Evolutionary conservation across 2,329 filamentous ascomycete species (phyloP), one percentile per base, ranked within the genome.

Genomic region (Claviceps sp.): DNA sequence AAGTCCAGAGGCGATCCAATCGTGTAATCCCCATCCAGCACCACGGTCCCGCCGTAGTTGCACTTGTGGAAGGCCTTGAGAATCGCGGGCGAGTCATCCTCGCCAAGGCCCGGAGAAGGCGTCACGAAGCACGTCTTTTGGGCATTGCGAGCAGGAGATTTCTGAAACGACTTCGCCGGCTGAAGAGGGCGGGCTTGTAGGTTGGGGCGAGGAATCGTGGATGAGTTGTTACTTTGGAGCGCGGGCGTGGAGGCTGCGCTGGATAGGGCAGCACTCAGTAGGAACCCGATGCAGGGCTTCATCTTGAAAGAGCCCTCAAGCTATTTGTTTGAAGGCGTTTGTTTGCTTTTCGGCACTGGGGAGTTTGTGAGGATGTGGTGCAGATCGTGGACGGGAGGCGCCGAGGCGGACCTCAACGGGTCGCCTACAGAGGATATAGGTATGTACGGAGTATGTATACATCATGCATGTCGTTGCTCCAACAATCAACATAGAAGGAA

Each of bases 1-100:
- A 86, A 64, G 58, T 86, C 78, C 37, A 86, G 62, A 0, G 82
- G 79, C 0, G 78, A 84, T 14, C 75, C 81, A 55, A 86, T 75
- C 1, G 72, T 77, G 61, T 85, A 86, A 4, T 70, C 72, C 53
- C 71, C 67, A 34, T 77, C 74, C 18, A 85, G 77, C 2, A 84
- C 69, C 5, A 84, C 75, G 13, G 76, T 77, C 7, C 82, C 82
- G 11, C 81, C 81, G 54, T 79, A 66, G 59, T 84, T 85, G 65
- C 81, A 85, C 11, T 34, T 4, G 3, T 20, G 41, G 9, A 50
- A 50, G 20, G 49, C 49, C 3, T 37, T 4, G 9, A 50, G 49
- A 11, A 50, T 50, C 26, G 8, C 41, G n/a, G 49, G 42, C n/a
- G 49, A 14, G 26, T 50, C 42, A 14, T 50, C 49, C 1, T 37